Evolutionary conservation across 2,329 filamentous ascomycete species (phyloP).

Genomic region (Beauveria rudraprayagi): DNA sequence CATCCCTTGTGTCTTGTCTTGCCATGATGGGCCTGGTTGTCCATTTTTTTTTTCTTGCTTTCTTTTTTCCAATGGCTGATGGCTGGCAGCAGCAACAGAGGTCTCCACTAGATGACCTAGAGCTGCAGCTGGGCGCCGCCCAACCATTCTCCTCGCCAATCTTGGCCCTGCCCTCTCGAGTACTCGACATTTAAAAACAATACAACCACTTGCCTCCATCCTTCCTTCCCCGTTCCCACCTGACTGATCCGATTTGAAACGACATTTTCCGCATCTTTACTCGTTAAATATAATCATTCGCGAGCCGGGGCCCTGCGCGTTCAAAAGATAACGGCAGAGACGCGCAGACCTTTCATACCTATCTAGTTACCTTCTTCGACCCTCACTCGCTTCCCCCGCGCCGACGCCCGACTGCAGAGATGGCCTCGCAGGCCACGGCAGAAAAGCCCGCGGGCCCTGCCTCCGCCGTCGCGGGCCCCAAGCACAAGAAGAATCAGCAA

Average conservation of each 20-base stretch:
- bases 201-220: not conserved
- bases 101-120: not conserved
- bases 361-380: no score
- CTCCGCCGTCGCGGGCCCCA: not conserved
- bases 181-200: not conserved
- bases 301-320: not conserved
- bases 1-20: no score
- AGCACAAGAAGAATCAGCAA: conserved; percentile 13
- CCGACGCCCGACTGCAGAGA: not conserved
- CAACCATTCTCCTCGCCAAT: conserved; percentile 7
- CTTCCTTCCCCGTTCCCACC: no score
- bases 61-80: no score
- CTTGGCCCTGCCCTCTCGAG: not conserved
- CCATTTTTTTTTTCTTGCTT: no score
- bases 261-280: no score
- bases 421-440: conserved; percentile 7
- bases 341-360: no score
- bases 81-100: no score
- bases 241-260: no score
- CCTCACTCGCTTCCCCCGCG: not conserved
- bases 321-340: no score
- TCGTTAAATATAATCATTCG: no score
- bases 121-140: not conserved
- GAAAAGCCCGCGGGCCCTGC: not conserved
- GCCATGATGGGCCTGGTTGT: no score